These are phyloP conservation scores for Lathyrus aphaca DNA, from an alignment of 306 rosid species.

Conservation along the genomic window DNA sequence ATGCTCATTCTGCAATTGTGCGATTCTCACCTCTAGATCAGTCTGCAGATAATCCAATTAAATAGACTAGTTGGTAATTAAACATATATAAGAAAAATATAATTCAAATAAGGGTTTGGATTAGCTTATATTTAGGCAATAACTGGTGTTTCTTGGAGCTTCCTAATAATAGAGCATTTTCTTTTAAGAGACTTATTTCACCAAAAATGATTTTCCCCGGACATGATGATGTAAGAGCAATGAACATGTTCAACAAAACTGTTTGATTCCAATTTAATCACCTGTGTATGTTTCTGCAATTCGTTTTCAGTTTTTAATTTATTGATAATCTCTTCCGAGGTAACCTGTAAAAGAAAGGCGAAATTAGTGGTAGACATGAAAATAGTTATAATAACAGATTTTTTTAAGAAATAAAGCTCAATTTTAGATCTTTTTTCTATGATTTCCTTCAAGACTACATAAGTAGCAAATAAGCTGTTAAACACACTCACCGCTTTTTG, in stretches of 20 bases:
- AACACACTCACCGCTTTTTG: conserved; percentile 52
- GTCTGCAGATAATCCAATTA: conserved; percentile 53
- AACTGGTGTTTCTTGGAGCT: not conserved
- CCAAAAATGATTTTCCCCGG: not conserved
- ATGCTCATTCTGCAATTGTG: conserved; percentile 52
- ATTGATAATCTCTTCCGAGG: conserved; percentile 57
- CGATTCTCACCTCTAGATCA: conserved; percentile 55
- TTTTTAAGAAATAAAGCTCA: conserved; percentile 20
- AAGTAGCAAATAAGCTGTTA: not conserved
- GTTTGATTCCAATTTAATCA: conserved; percentile 39
- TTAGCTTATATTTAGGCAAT: conserved; percentile 17
- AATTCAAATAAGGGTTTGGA: conserved; percentile 17
- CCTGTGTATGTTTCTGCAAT: conserved; percentile 50
- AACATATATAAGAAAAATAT: conserved; percentile 31
- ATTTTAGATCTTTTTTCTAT: conserved; percentile 7
- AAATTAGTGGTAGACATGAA: conserved; percentile 23
- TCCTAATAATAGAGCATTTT: conserved; percentile 4
- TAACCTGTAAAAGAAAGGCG: conserved; percentile 52
- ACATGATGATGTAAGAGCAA: conserved; percentile 15
- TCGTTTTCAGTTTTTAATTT: conserved; percentile 55
- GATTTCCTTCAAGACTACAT: conserved; percentile 36
- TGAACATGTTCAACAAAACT: conserved; percentile 21
- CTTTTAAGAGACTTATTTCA: not conserved
- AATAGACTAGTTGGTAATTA: conserved; percentile 22
- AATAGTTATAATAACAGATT: conserved; percentile 11